phyloP scores from a whole-genome alignment of 176 grass and related monocot species.

The Elymus sibiricus region DNA sequence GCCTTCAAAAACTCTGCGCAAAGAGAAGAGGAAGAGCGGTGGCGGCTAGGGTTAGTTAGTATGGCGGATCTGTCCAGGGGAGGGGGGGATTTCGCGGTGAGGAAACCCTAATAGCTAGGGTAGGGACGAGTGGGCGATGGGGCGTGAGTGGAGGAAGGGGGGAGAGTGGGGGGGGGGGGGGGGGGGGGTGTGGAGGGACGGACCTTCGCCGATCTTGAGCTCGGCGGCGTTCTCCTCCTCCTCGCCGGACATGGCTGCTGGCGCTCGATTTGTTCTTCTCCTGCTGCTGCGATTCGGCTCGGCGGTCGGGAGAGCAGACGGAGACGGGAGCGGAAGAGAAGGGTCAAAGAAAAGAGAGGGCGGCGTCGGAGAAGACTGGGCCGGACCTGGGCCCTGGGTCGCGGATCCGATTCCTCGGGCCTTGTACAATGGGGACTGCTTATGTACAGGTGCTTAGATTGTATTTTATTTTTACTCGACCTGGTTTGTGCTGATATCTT shows the following conservation, averaged over 20 bases:
- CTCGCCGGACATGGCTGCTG: conserved; percentile 58
- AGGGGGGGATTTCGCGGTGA: not conserved
- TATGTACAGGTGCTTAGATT: too few relatives aligned
- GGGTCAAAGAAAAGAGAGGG: not conserved
- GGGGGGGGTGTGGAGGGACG: too few relatives aligned
- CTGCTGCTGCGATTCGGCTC: not conserved
- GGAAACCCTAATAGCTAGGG: not conserved
- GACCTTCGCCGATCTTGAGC: conserved; percentile 93
- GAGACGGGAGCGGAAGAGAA: not conserved
- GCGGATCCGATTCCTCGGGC: not conserved
- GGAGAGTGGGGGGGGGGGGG: fast-evolving
- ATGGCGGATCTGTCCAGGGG: not conserved
- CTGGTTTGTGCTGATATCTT: too few relatives aligned
- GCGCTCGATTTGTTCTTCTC: not conserved
- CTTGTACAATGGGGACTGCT: too few relatives aligned
- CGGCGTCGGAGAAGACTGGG: not conserved
- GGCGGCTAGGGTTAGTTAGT: not conserved
- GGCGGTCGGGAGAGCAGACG: too few relatives aligned
- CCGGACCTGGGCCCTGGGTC: not conserved
- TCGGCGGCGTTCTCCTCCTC: conserved; percentile 97
- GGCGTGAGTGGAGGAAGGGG: not conserved
- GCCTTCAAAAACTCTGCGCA: conserved; percentile 75
- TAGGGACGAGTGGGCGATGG: not conserved
- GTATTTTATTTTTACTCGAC: too few relatives aligned
- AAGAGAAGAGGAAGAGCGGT: not conserved